Percentiles rank a stretch among this genome's conserved stretches.
Evolutionary conservation across 139 green algal species (phyloP).

Genomic region (Chlamydomonas sp.): DNA sequence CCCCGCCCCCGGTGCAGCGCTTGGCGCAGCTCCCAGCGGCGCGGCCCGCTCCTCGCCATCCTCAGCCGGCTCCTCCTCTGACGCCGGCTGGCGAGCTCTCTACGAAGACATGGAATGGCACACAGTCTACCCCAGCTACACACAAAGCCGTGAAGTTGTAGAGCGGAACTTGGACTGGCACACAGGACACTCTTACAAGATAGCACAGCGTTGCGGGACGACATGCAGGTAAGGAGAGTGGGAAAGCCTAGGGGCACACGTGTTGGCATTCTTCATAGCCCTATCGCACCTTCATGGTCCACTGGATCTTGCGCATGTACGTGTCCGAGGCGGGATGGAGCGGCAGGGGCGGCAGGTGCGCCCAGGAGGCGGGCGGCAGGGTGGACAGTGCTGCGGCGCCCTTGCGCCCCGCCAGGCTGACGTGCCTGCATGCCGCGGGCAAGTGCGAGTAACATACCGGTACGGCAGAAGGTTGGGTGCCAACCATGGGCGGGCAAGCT

Average conservation of each 20-base stretch:
- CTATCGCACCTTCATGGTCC: slow-evolving; percentile 37
- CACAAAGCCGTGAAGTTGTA: no score
- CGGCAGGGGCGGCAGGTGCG: slow-evolving; percentile 47
- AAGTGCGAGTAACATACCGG: background rate
- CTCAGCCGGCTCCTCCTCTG: background rate
- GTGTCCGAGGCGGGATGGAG: slow-evolving; percentile 17
- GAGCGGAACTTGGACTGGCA: no score
- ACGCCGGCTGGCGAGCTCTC: background rate
- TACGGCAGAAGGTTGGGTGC: background rate
- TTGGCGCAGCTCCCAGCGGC: background rate
- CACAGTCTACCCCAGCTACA: background rate
- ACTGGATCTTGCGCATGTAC: slow-evolving; percentile 43
- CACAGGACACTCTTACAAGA: no score
- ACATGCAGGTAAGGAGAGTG: background rate
- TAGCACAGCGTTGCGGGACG: no score
- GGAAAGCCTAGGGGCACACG: background rate
- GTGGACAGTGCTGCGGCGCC: slow-evolving; percentile 36
- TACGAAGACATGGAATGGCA: background rate
- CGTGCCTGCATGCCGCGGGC: slow-evolving; percentile 7
- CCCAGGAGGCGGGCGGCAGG: slow-evolving; percentile 11
- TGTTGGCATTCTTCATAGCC: background rate
- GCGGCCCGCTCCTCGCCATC: background rate
- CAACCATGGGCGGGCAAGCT: background rate
- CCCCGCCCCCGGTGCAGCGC: slow-evolving; percentile 17
- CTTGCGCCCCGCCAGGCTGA: slow-evolving; percentile 44